These are phyloP conservation scores for Cyamopsis tetragonoloba DNA, from an alignment of 306 rosid species.

Conservation along the genomic window DNA sequence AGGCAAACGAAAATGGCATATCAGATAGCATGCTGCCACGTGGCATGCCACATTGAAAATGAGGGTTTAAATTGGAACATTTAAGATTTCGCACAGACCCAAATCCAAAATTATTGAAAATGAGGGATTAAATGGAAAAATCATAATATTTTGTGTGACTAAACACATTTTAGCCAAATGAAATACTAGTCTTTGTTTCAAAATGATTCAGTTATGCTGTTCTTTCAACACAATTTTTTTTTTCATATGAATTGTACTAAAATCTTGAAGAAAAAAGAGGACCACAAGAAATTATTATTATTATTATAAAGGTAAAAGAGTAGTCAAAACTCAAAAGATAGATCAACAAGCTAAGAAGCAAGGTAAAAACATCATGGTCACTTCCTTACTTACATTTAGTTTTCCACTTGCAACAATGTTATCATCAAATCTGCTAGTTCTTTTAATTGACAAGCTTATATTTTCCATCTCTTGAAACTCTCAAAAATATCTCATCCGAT, in stretches of 20 bases:
- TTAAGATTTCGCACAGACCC: too few relatives aligned
- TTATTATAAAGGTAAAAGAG: neutral
- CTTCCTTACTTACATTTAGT: constrained; percentile 51
- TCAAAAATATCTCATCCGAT: constrained; percentile 47
- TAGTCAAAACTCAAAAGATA: neutral
- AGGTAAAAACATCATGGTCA: neutral
- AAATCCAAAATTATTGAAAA: too few relatives aligned
- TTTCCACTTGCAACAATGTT: constrained; percentile 51
- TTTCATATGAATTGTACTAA: neutral
- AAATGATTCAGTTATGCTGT: too few relatives aligned
- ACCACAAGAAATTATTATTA: neutral
- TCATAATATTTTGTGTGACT: too few relatives aligned
- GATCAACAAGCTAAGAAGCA: neutral
- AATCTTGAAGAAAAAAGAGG: neutral
- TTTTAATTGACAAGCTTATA: constrained; percentile 46
- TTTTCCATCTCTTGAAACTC: constrained; percentile 66
- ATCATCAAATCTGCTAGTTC: constrained; percentile 33
- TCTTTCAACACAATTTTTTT: too few relatives aligned
- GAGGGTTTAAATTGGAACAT: too few relatives aligned
- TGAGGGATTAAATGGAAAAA: too few relatives aligned
- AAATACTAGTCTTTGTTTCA: neutral
- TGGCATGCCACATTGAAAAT: too few relatives aligned
- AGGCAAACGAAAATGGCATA: too few relatives aligned
- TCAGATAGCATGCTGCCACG: too few relatives aligned
- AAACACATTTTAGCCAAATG: too few relatives aligned